These are phyloP conservation scores for Prunus yedoensis DNA, from an alignment of 331 rosid species.

Conservation along the genomic window DNA sequence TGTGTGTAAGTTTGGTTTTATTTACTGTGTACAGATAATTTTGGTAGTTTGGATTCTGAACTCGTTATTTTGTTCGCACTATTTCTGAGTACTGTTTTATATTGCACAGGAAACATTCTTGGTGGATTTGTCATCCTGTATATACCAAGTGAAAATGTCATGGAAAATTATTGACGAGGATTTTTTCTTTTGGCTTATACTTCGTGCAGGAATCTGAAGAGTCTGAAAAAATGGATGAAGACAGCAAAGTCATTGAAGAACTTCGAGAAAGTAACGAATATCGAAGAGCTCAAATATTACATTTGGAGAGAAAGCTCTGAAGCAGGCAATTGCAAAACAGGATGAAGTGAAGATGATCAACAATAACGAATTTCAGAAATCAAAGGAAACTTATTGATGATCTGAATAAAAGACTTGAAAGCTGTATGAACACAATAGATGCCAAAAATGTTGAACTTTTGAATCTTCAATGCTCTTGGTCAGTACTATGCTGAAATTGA, in stretches of 20 bases:
- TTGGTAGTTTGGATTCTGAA: neutral
- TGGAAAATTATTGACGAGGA: slow-evolving; percentile 11
- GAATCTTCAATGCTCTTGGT: slow-evolving; percentile 95
- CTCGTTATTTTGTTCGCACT: neutral
- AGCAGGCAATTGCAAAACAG: slow-evolving; percentile 66
- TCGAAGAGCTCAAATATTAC: slow-evolving; percentile 55
- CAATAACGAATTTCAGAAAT: slow-evolving; percentile 58
- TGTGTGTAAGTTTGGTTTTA: neutral
- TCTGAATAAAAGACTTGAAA: slow-evolving; percentile 68
- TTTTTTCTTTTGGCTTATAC: slow-evolving; percentile 22
- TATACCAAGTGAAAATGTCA: slow-evolving; percentile 1
- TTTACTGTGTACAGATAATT: neutral
- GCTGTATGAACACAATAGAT: slow-evolving; percentile 63
- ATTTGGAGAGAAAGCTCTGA: slow-evolving; percentile 74
- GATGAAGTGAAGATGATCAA: slow-evolving; percentile 61
- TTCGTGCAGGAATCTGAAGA: slow-evolving; percentile 82
- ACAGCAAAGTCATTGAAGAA: slow-evolving; percentile 82
- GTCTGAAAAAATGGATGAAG: slow-evolving; percentile 97
- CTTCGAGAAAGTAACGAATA: slow-evolving; percentile 59
- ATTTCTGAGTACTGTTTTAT: neutral
- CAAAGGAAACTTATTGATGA: slow-evolving; percentile 70
- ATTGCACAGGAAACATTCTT: neutral
- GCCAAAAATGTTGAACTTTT: slow-evolving; percentile 79
- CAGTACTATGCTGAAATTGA: slow-evolving; percentile 99
- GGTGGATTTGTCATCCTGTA: neutral